Evolutionary conservation across 495 filamentous ascomycete genomes (phyloP).

Genomic region (Chlorociboria aeruginascens): DNA sequence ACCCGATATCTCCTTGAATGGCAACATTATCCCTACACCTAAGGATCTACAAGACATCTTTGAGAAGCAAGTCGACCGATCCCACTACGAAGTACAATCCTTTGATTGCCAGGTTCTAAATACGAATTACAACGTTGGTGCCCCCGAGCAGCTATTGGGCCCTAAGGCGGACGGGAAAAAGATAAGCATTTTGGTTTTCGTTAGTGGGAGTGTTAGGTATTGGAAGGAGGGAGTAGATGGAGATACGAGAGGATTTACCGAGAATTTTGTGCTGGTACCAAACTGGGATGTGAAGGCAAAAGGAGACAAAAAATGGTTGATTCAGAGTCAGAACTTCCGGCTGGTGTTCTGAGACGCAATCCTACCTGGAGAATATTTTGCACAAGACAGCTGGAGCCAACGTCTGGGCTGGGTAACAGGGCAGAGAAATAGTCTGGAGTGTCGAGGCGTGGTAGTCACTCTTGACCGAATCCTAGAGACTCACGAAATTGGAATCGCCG

Average conservation of each 20-base stretch:
- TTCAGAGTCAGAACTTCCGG: conserved; percentile 65
- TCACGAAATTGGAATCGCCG: no score
- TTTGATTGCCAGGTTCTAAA: conserved; percentile 69
- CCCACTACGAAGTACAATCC: conserved; percentile 45
- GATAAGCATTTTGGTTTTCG: conserved; percentile 56
- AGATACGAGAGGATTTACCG: conserved; percentile 54
- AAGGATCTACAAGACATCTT: conserved; percentile 14
- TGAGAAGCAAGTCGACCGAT: conserved; percentile 9
- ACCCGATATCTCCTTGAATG: conserved; percentile 19
- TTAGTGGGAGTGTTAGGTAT: conserved; percentile 55
- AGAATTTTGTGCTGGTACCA: conserved; percentile 66
- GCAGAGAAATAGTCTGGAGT: no score
- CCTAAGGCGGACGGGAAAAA: conserved; percentile 33
- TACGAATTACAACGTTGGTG: conserved; percentile 38
- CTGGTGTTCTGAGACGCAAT: conserved; percentile 5
- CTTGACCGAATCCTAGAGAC: no score
- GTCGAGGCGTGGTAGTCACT: no score
- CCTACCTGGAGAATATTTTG: no score
- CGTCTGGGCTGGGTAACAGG: no score
- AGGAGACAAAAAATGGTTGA: conserved; percentile 43
- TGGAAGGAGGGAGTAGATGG: conserved; percentile 35
- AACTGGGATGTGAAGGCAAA: conserved; percentile 44
- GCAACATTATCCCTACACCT: conserved; percentile 11
- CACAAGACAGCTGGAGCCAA: background rate
- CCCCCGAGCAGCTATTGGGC: conserved; percentile 18